Evolutionary conservation across 768 basidiomycete species (phyloP).

Genomic region (Hortiboletus campestris): DNA sequence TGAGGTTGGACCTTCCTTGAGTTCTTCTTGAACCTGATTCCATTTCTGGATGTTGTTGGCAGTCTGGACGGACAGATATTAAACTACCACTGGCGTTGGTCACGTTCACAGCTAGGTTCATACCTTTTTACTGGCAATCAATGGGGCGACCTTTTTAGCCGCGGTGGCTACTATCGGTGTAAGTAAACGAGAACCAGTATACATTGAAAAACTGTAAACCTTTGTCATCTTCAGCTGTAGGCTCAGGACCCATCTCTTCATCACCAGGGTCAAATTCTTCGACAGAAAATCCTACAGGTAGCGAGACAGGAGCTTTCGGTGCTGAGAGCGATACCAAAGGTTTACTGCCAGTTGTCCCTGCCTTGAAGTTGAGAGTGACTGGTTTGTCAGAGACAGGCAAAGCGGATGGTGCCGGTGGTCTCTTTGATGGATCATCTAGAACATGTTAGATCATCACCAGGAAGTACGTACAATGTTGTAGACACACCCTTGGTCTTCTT

Average conservation of each 20-base stretch:
- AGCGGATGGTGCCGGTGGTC: constrained; percentile 55
- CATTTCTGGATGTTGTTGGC: constrained; percentile 93
- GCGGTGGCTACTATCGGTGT: constrained; percentile 36
- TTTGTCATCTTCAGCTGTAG: constrained; percentile 47
- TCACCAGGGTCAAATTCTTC: constrained; percentile 50
- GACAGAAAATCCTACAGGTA: constrained; percentile 64
- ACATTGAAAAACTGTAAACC: constrained; percentile 12
- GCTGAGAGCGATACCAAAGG: constrained; percentile 18
- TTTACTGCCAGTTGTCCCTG: constrained; percentile 25
- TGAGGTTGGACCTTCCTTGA: constrained; percentile 47
- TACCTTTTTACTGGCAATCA: constrained; percentile 86
- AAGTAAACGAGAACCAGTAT: constrained; percentile 1
- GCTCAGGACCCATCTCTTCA: constrained; percentile 43
- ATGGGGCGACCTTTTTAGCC: constrained; percentile 73
- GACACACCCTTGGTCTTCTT: constrained; percentile 55
- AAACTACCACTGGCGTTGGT: background rate
- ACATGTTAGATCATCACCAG: constrained; percentile 9
- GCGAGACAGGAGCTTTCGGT: constrained; percentile 38
- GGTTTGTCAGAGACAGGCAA: constrained; percentile 79
- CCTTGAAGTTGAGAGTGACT: constrained; percentile 74
- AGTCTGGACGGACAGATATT: constrained; percentile 39
- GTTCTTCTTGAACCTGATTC: constrained; percentile 93
- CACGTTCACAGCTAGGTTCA: background rate
- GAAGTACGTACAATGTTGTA: background rate
- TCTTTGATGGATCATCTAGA: constrained; percentile 36